Conservation (phyloP, 2,329 filamentous ascomycete species). For the Diplodia scrobiculata region DNA sequence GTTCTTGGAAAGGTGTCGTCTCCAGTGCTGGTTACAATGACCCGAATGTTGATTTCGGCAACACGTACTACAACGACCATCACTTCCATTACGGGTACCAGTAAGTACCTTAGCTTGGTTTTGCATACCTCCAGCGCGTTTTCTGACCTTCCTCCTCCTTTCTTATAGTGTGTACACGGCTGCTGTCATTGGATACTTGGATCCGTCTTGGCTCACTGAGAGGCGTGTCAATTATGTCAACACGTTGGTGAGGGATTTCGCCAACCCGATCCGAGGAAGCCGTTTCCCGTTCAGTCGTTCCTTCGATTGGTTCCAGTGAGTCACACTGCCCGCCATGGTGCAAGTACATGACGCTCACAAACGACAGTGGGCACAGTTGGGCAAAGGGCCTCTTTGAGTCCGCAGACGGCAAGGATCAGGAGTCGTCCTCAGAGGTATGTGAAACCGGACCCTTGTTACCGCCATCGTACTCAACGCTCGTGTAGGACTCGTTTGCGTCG, state of each 20-base stretch:
- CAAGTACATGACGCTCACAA: background rate
- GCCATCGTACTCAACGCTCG: background rate
- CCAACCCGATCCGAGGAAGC: slow-evolving; percentile 72
- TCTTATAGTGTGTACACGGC: slow-evolving; percentile 61
- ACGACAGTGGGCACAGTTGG: slow-evolving; percentile 75
- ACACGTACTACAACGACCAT: slow-evolving; percentile 76
- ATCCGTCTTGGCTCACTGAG: slow-evolving; percentile 69
- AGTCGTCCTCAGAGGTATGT: slow-evolving; percentile 76
- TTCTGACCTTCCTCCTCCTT: background rate
- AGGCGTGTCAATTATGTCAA: slow-evolving; percentile 81
- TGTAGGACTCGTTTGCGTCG: slow-evolving; percentile 70
- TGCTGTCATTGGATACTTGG: slow-evolving; percentile 79
- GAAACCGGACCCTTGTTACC: background rate
- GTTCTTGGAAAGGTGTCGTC: slow-evolving; percentile 77
- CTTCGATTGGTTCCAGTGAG: slow-evolving; percentile 80
- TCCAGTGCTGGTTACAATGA: slow-evolving; percentile 77
- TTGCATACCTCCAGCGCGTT: background rate
- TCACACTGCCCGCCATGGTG: background rate
- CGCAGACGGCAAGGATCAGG: slow-evolving; percentile 79
- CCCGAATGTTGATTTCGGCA: slow-evolving; percentile 80
- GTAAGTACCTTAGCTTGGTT: slow-evolving; percentile 2
- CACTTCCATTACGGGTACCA: slow-evolving; percentile 65
- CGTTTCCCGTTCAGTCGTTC: slow-evolving; percentile 69
- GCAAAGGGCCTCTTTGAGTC: slow-evolving; percentile 78
- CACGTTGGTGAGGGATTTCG: slow-evolving; percentile 76